These are phyloP conservation scores for Melaleuca alternifolia DNA, from an alignment of 345 rosid species.

Conservation along the genomic window DNA sequence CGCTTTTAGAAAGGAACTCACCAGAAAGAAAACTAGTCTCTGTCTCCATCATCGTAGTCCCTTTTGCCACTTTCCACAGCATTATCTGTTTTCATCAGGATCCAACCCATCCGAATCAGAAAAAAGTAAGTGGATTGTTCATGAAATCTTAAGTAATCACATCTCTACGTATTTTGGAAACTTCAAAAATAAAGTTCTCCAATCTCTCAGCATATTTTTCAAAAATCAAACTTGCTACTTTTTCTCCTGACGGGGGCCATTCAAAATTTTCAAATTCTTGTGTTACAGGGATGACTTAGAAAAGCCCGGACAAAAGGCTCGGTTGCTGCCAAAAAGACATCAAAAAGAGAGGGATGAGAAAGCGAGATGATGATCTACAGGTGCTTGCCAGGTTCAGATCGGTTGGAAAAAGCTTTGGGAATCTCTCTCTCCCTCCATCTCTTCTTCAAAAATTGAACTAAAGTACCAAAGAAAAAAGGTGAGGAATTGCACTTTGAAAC, in stretches of 20 bases:
- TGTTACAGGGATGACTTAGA: background rate
- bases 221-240: too few species aligned
- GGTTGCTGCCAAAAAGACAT: background rate
- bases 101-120: background rate
- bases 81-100: background rate
- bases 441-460: background rate
- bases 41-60: background rate
- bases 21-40: background rate
- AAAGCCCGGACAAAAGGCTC: background rate
- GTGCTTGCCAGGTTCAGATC: background rate
- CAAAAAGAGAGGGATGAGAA: background rate
- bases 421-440: background rate
- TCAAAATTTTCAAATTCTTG: background rate
- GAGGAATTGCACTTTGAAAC: background rate
- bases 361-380: background rate
- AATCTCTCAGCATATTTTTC: too few species aligned
- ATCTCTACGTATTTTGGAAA: background rate
- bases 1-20: background rate
- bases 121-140: background rate
- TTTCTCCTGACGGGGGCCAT: background rate
- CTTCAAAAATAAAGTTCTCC: background rate
- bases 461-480: background rate
- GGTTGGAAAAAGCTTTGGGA: background rate
- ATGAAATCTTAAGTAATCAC: background rate
- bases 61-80: background rate